Evolutionary conservation across 192 early-diverging fungal species (phyloP).

Genomic region (Dissophora ornata): DNA sequence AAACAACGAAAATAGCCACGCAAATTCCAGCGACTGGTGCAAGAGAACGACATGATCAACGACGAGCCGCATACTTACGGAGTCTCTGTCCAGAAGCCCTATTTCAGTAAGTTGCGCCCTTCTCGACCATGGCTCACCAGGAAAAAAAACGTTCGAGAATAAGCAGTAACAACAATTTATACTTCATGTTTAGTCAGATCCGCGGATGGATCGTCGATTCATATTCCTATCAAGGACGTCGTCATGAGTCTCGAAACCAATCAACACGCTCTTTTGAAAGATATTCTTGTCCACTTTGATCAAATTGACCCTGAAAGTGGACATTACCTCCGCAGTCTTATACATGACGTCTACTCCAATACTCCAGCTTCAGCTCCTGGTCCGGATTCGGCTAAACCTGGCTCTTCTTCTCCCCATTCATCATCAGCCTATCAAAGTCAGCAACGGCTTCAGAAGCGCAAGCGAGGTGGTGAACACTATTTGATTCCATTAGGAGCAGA

Average conservation of each 20-base stretch:
- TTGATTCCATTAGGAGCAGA: not conserved
- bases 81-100: conserved; percentile 32
- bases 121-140: not conserved
- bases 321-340: not conserved
- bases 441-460: not conserved
- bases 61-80: conserved; percentile 31
- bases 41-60: conserved; percentile 41
- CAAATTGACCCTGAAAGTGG: not conserved
- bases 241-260: conserved; percentile 13
- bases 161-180: not conserved
- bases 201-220: conserved; percentile 23
- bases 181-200: conserved; percentile 16
- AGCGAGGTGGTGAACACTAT: not conserved
- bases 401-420: not conserved
- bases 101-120: conserved; percentile 11
- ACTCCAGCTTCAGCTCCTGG: no score
- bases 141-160: not conserved
- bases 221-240: conserved; percentile 24
- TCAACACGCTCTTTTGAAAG: not conserved
- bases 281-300: not conserved
- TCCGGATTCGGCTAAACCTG: not conserved
- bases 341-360: no score
- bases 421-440: no score
- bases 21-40: not conserved
- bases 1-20: conserved; percentile 1